phyloP scores from a whole-genome alignment of 306 rosid genomes.

The Arachis hypogaea region DNA sequence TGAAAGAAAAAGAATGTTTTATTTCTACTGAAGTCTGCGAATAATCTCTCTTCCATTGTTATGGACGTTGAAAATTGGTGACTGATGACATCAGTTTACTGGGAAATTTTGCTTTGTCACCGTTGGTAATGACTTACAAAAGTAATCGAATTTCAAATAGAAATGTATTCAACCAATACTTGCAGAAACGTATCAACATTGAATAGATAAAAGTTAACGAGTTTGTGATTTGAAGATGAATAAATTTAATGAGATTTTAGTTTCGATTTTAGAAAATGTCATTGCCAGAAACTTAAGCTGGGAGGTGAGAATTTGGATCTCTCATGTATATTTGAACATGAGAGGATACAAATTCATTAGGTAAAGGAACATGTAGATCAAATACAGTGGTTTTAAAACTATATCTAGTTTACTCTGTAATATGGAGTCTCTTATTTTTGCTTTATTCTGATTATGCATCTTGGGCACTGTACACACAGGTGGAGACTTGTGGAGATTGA shows the following conservation, averaged over 20 bases:
- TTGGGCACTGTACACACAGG: slow-evolving; percentile 47
- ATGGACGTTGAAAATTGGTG: slow-evolving; percentile 22
- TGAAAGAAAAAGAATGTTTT: background rate
- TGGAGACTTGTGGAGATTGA: slow-evolving; percentile 89
- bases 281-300: background rate
- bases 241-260: no score
- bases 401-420: slow-evolving; percentile 6
- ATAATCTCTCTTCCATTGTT: slow-evolving; percentile 10
- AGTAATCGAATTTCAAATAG: slow-evolving; percentile 3
- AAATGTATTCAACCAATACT: background rate
- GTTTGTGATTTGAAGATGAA: background rate
- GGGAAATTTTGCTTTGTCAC: background rate
- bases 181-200: background rate
- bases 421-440: background rate
- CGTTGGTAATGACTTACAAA: background rate
- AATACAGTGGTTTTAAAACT: background rate
- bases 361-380: background rate
- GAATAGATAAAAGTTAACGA: background rate
- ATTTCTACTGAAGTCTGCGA: background rate
- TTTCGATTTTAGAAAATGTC: background rate
- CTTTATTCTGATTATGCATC: slow-evolving; percentile 5
- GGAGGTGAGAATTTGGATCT: no score
- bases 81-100: background rate
- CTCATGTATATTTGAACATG: no score
- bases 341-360: background rate